Evolutionary conservation across 352 stramenopile species (phyloP), one percentile per base, ranked within the genome.

Genomic region (Globisporangium paroecandrum): DNA sequence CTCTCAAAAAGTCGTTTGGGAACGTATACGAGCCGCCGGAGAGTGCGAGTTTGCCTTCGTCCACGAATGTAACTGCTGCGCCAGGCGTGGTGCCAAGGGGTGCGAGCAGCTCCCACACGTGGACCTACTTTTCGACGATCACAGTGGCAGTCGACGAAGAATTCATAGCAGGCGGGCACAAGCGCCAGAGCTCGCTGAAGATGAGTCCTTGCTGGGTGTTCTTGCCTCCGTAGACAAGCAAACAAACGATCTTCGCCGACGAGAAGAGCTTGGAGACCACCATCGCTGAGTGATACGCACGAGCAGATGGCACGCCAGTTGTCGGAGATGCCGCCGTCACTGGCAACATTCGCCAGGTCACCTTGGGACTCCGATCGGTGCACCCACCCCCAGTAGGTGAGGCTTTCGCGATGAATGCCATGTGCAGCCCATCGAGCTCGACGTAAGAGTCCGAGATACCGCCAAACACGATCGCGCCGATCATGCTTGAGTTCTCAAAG

Each of bases 21-120:
- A 93, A 93, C n/a, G 74, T 78, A 59, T 82, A 90, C 15, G 85
- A 93, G 12, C 85, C 85, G 4, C 83, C 85, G 7, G 76, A 71
- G 6, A 93, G 69, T 32, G 79, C 73, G 6, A 92, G 51, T 60
- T 85, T 87, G 13, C 83, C 82, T 61, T 89, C 75, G 43, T 90
- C 81, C 27, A 90, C 68, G 62, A 89, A 84, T 12, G 69, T 67
- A 15, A 88, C 71, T 1, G 80, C 78, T 1, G 82, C 78, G 0
- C 76, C 79, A 0, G 82, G 83, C 1, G 74, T 83, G 6, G 81
- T 81, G 3, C 78, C 82, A 9, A 89, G 71, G 0, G 79, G 77
- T 3, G 57, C 61, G 5, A 93, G 69, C 29, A 81, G 70, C 54
- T 90, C 79, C 84, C 84, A 93, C 9, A 68, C 75, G 64, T 86